A percentile compares a stretch with the other conserved stretches of the same genome.
Conservation (phyloP, 2,329 filamentous ascomycete species). For the Fusarium pseudocircinatum region DNA sequence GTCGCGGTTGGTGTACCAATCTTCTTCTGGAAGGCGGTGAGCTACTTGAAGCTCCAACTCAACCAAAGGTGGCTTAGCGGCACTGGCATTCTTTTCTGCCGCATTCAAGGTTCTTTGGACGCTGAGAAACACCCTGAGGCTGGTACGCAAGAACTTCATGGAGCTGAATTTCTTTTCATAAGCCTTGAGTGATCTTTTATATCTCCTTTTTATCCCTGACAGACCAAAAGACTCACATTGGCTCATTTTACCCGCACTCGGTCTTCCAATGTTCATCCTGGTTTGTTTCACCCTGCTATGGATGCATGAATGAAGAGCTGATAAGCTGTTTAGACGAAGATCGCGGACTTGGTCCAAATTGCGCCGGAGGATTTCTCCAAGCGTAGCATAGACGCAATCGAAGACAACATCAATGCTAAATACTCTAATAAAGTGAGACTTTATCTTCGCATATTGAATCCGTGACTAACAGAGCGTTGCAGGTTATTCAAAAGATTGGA, state of each 20-base stretch:
- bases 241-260: too few species aligned
- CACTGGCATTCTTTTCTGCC: constrained; percentile 39
- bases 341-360: constrained; percentile 95
- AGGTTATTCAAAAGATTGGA: constrained; percentile 92
- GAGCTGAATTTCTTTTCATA: constrained; percentile 1
- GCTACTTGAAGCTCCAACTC: accelerated
- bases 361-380: constrained; percentile 88
- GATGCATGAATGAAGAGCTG: constrained; percentile 11
- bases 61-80: constrained; percentile 1
- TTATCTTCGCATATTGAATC: background rate
- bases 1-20: background rate
- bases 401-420: constrained; percentile 97
- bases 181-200: background rate
- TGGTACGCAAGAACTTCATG: background rate
- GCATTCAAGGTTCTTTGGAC: constrained; percentile 8
- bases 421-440: constrained; percentile 84
- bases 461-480: background rate
- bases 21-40: constrained; percentile 13
- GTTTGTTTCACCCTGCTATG: constrained; percentile 45
- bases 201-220: background rate
- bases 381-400: constrained; percentile 82
- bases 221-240: background rate
- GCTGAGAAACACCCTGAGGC: constrained; percentile 5
- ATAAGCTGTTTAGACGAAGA: constrained; percentile 74
- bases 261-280: constrained; percentile 60